Conservation (phyloP, 495 filamentous ascomycete genomes). For the Neurospora africana region DNA sequence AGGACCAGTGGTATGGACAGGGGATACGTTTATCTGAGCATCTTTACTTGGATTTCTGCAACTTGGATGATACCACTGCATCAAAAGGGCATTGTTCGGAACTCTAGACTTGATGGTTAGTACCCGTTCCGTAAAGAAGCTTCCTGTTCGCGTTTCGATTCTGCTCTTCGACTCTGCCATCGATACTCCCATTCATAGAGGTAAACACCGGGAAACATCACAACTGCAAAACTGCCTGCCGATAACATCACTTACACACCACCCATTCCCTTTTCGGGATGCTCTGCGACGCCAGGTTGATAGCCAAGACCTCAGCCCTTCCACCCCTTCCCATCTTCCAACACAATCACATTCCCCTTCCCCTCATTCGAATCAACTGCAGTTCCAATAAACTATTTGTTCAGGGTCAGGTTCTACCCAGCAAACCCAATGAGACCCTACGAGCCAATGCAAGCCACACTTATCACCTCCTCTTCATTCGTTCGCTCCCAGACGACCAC, state of each 20-base stretch:
- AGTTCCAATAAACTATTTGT: background rate
- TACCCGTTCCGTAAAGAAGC: background rate
- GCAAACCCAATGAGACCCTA: background rate
- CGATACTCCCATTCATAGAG: background rate
- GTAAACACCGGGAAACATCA: background rate
- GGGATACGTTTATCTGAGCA: background rate
- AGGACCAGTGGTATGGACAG: background rate
- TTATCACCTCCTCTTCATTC: background rate
- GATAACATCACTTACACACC: background rate
- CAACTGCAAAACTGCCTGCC: background rate
- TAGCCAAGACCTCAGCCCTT: background rate
- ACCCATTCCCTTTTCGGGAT: background rate
- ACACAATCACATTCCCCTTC: background rate
- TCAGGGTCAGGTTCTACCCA: background rate
- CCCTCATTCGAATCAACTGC: background rate
- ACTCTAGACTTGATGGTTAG: background rate
- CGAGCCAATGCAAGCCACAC: background rate
- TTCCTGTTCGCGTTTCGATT: background rate
- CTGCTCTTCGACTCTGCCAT: background rate
- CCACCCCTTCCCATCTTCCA: background rate
- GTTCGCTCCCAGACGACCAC: background rate
- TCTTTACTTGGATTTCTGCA: background rate
- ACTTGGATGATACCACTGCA: background rate
- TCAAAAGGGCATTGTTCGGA: background rate
- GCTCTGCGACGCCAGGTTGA: background rate